Base-by-base conservation (phyloP, 768 basidiomycete genomes). In the Auricularia cornea region DNA sequence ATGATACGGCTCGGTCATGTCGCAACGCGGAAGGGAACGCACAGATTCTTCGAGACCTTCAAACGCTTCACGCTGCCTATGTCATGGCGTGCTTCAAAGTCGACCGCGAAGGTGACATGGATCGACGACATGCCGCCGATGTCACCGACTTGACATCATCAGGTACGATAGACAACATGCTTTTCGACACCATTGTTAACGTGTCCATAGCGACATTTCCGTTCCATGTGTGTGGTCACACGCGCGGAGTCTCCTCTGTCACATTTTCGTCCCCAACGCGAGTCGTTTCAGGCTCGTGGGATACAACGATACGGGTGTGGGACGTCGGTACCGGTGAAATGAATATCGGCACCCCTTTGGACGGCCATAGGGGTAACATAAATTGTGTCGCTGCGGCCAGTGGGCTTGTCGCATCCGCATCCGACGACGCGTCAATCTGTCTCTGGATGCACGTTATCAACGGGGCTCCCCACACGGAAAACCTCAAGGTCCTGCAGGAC, bases 391-490 rank as follows among this genome's bases (percentile, higher is more conserved):
- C 64, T 16, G 51, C 62, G n/a, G 29, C 60, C 66, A 3, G 63
- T 70, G 11, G 59, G 63, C 3, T 73, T 69, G 64, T 70, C 69
- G 1, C 65, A 60, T 20, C 67, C 64, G 61, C 61, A 10, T 65
- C 23, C 48, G 26, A 20, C 30, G 60, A 69, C 64, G 5, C 51
- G 29, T 51, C 60, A 30, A 48, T 66, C 44, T 61, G 44, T n/a
- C 29, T 68, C 31, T 68, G 65, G 60, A 60, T 67, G 30, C 33
- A 63, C 28, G 59, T 10, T 44, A 62, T 35, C 20, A 66, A 64
- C 26, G 20, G 6, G 64, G 5, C 20, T 3, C 12, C 20, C 20
- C 11, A 6, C 44, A 18, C 8, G 16, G 35, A 14, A 14, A n/a
- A n/a, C n/a, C n/a, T n/a, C n/a, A 8, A 10, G 1, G 44, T 48